A percentile compares a stretch with the other conserved stretches of the same genome.
Conservation (phyloP, 192 early-diverging fungal genomes). For the Chytriomyces sp. region DNA sequence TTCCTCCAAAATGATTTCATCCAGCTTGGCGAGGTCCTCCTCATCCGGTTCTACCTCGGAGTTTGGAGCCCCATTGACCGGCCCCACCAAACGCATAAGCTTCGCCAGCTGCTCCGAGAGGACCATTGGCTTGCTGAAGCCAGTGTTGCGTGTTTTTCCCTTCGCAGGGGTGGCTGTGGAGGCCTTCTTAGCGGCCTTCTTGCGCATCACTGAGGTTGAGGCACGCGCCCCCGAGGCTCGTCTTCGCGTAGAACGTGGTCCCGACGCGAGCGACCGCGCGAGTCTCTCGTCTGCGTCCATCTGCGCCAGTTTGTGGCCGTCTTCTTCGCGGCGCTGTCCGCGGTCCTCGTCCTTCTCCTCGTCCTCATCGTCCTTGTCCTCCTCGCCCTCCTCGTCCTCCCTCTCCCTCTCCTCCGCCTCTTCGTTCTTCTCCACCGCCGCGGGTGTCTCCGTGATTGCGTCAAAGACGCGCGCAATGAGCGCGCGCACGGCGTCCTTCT, state of each 20-base stretch:
- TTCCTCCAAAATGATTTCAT: background rate
- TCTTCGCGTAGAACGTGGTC: conserved; percentile 13
- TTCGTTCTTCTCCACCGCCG: conserved; percentile 18
- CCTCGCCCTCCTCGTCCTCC: conserved; percentile 22
- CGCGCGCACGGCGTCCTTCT: background rate
- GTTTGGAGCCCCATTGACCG: background rate
- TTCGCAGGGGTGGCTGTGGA: conserved; percentile 42
- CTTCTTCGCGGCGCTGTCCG: conserved; percentile 15
- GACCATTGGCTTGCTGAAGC: conserved; percentile 51
- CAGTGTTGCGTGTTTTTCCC: conserved; percentile 35
- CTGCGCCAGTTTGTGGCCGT: background rate
- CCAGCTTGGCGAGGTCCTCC: background rate
- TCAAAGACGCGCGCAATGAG: background rate
- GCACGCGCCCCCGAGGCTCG: background rate
- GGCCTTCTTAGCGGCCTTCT: conserved; percentile 42
- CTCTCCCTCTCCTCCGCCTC: conserved; percentile 36
- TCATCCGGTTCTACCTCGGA: background rate
- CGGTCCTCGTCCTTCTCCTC: conserved; percentile 17
- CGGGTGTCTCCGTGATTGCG: background rate
- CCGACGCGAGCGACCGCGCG: conserved; percentile 11
- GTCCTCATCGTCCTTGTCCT: conserved; percentile 28
- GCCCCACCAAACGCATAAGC: conserved; percentile 34
- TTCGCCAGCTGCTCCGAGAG: conserved; percentile 43
- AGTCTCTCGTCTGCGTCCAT: conserved; percentile 16
- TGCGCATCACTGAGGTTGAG: conserved; percentile 15